Percentiles rank a stretch among this genome's conserved stretches.
These are phyloP conservation scores for Xanthoparmelia taractica DNA, from an alignment of 495 filamentous ascomycete species.

Conservation along the genomic window DNA sequence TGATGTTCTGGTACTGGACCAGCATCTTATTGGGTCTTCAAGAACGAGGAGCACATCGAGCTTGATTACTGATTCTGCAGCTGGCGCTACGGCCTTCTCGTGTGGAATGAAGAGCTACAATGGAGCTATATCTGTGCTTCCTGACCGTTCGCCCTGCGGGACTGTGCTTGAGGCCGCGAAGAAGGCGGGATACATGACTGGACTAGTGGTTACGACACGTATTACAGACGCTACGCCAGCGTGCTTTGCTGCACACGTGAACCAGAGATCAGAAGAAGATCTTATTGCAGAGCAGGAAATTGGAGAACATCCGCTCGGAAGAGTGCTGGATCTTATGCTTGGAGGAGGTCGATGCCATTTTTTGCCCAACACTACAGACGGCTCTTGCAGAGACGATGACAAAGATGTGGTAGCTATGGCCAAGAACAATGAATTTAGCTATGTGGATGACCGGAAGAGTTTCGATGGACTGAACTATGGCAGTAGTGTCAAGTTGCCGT, in stretches of 20 bases:
- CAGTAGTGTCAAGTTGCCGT: conserved; percentile 63
- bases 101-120: conserved; percentile 93
- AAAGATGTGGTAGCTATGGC: conserved; percentile 62
- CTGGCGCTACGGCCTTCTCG: conserved; percentile 91
- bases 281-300: conserved; percentile 86
- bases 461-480: conserved; percentile 73
- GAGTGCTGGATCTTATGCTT: conserved; percentile 82
- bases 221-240: conserved; percentile 97
- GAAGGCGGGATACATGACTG: conserved; percentile 81
- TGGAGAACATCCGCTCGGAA: conserved; percentile 76
- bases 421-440: conserved; percentile 68
- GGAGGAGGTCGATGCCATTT: conserved; percentile 94
- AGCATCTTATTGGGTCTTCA: conserved; percentile 80
- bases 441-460: conserved; percentile 59
- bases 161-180: conserved; percentile 94
- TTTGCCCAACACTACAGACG: conserved; percentile 65
- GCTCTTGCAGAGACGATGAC: conserved; percentile 69
- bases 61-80: conserved; percentile 88
- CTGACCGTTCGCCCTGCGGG: conserved; percentile 78
- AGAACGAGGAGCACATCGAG: conserved; percentile 74
- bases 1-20: conserved; percentile 69
- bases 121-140: conserved; percentile 83
- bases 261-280: conserved; percentile 71
- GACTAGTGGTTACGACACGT: conserved; percentile 88
- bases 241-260: conserved; percentile 86